Evolutionary conservation across 1,139 yeast species (phyloP), one percentile per base, ranked within the genome.

Genomic region (Candida glucosophila): DNA sequence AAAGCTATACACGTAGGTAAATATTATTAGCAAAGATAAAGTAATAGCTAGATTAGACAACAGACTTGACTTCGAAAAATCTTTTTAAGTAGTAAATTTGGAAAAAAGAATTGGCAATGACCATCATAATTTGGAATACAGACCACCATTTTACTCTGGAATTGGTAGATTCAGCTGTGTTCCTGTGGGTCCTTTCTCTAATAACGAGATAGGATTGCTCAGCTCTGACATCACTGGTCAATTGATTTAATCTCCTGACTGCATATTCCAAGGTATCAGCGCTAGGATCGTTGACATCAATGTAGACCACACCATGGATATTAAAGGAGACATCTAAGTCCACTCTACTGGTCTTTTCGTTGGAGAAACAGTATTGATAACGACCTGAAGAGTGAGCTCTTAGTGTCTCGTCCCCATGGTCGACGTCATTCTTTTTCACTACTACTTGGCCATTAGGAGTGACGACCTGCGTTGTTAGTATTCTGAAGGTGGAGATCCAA

Each of bases 81-180:
- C 97, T 73, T 61, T 81, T 85, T 58, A 90, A 71, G 61, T 86
- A 90, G 61, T 81, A 82, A 38, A 90, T 86, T 58, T 90, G 98
- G 74, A 90, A 90, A 29, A 88, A 43, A 16, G 95, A 82, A 65
- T 86, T 90, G 36, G 71, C 73, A 22, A 79, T 80, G 26, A 90
- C 96, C 34, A 90, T 88, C 30, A 78, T 45, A 37, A 90, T 66
- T 60, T 90, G 98, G 68, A 88, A 81, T 20, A 83, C 69, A 15
- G 95, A 82, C 98, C 98, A 90, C 86, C 93, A 90, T 59, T 90
- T 90, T 44, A 90, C 97, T 49, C 98, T 77, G 30, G 93, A 79
- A 57, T 90, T 90, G 27, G 98, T 90, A 15, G 94, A 80, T 59
- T 90, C 98, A 5, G 98, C 97, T 11, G 98, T 90, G 60, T 90